A percentile compares a stretch with the other conserved stretches of the same genome.
Conservation (phyloP, 805 yeast species). For the Ogataea siamensis region DNA sequence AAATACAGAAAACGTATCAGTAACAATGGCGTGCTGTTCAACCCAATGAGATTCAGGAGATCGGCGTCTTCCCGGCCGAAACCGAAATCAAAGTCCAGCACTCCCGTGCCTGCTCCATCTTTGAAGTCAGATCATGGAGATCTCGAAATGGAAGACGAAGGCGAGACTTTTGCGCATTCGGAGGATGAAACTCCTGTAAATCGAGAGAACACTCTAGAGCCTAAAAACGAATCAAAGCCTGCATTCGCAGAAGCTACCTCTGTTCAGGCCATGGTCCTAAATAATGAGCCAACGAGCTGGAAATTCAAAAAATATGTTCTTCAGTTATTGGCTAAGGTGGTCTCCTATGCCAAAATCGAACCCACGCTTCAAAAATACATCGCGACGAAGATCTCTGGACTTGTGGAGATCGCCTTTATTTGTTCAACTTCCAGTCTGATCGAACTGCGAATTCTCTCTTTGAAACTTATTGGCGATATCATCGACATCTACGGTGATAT, state of each 20-base stretch:
- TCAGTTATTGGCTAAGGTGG: constrained; percentile 43
- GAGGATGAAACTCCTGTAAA: constrained; percentile 24
- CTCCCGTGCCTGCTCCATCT: constrained; percentile 9
- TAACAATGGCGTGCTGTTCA: constrained; percentile 33
- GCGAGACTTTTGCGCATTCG: constrained; percentile 18
- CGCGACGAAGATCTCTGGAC: constrained; percentile 51
- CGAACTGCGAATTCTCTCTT: constrained; percentile 60
- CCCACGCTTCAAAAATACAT: constrained; percentile 39
- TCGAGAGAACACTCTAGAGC: constrained; percentile 7
- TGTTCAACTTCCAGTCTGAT: constrained; percentile 74
- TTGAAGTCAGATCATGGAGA: constrained; percentile 15
- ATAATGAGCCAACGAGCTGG: constrained; percentile 59
- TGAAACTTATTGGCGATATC: constrained; percentile 61
- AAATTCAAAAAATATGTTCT: constrained; percentile 50
- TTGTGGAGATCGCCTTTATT: constrained; percentile 74
- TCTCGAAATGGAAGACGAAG: constrained; percentile 23
- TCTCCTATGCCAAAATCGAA: constrained; percentile 41
- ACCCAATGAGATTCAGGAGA: constrained; percentile 8
- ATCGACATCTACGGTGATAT: constrained; percentile 58
- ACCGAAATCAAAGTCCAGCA: background rate
- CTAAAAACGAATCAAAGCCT: constrained; percentile 4
- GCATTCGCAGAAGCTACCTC: constrained; percentile 9
- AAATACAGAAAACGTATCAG: constrained; percentile 30
- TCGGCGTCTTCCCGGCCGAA: background rate
- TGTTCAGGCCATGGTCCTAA: constrained; percentile 31